These are phyloP conservation scores for Hordeum marinum DNA, from an alignment of 176 grass and related monocot genomes.

Conservation along the genomic window DNA sequence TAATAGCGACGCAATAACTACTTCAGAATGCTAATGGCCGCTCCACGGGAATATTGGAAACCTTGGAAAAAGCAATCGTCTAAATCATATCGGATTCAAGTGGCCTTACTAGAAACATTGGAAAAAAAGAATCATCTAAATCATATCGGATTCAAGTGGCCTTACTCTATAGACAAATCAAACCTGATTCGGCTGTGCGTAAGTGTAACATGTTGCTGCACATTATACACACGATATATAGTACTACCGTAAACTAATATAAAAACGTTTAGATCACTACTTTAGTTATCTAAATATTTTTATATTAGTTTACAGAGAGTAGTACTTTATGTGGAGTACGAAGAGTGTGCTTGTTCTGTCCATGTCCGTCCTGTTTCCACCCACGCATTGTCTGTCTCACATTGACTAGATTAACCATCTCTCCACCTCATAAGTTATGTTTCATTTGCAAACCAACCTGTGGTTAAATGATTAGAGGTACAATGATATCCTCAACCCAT, in stretches of 20 bases:
- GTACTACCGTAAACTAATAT: too few species aligned
- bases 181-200: not conserved
- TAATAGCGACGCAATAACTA: conserved; percentile 18
- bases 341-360: not conserved
- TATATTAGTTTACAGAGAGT: too few species aligned
- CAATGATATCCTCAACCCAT: too few species aligned
- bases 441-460: too few species aligned
- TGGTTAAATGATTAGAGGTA: too few species aligned
- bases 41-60: conserved; percentile 18
- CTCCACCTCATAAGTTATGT: not conserved
- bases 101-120: not conserved
- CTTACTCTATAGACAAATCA: not conserved
- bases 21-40: not conserved
- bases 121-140: too few species aligned
- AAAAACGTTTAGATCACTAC: too few species aligned
- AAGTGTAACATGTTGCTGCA: not conserved
- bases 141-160: too few species aligned
- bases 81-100: conserved; percentile 20
- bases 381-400: not conserved
- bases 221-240: not conserved
- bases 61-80: not conserved
- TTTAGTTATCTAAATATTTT: too few species aligned
- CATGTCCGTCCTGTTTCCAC: not conserved
- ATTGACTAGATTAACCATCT: not conserved
- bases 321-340: not conserved